Conservation (phyloP, 768 basidiomycete genomes). For the Rubroboletus pulcherrimus region DNA sequence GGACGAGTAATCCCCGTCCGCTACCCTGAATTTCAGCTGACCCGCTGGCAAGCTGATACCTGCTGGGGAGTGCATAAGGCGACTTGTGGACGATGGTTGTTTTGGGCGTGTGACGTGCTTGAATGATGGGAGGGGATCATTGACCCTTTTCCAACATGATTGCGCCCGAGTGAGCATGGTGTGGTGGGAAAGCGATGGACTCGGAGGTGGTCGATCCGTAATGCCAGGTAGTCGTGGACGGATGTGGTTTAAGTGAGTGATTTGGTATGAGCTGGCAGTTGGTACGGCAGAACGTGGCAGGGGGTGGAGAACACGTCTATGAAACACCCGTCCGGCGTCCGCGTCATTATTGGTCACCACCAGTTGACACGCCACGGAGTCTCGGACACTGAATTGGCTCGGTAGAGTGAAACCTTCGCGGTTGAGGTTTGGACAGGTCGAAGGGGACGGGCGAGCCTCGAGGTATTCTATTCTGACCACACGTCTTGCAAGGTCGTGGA, state of each 20-base stretch:
- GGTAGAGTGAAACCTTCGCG: slow-evolving; percentile 27
- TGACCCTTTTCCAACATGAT: slow-evolving; percentile 13
- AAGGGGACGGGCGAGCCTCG: slow-evolving; percentile 6
- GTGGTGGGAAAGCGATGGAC: slow-evolving; percentile 16
- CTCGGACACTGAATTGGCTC: slow-evolving; percentile 31
- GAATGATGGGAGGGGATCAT: slow-evolving; percentile 12
- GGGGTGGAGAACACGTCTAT: neutral
- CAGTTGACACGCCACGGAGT: slow-evolving; percentile 23
- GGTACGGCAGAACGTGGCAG: neutral
- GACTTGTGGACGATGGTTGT: slow-evolving; percentile 11
- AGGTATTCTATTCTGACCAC: slow-evolving; percentile 5
- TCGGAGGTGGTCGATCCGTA: slow-evolving; percentile 8
- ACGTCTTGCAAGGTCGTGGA: slow-evolving; percentile 1
- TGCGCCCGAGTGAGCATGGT: slow-evolving; percentile 19
- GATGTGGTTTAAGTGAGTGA: slow-evolving; percentile 15
- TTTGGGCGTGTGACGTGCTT: slow-evolving; percentile 13
- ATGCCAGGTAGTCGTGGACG: slow-evolving; percentile 4
- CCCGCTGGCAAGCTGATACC: slow-evolving; percentile 14
- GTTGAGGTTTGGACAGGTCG: slow-evolving; percentile 3
- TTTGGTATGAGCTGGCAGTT: slow-evolving; percentile 11
- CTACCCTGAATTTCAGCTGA: slow-evolving; percentile 27
- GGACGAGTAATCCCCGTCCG: slow-evolving; percentile 30
- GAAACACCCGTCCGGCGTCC: neutral
- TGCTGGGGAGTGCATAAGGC: slow-evolving; percentile 6
- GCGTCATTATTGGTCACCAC: neutral